These are phyloP conservation scores for Alternaria sp. DNA, from an alignment of 2,329 filamentous ascomycete genomes.

Conservation along the genomic window DNA sequence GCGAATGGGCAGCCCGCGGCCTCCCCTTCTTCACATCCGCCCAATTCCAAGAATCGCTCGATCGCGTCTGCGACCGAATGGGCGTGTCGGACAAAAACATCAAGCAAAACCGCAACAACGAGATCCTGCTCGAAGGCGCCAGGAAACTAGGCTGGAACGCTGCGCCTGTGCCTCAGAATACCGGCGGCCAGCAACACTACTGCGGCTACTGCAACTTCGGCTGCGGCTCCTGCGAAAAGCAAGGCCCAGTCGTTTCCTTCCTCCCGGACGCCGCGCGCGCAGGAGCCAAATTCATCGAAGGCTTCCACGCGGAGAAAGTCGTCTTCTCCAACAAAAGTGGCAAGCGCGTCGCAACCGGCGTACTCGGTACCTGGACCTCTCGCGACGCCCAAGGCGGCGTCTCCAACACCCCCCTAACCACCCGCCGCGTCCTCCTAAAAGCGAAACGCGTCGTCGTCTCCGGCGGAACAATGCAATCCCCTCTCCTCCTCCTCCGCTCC, in stretches of 20 bases:
- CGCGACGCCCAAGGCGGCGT: conserved; percentile 68
- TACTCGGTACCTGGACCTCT: conserved; percentile 77
- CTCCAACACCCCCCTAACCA: conserved; percentile 58
- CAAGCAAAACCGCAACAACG: conserved; percentile 75
- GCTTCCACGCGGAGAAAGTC: conserved; percentile 74
- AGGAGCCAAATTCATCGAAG: conserved; percentile 83
- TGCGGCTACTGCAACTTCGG: conserved; percentile 70
- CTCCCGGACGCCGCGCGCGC: conserved; percentile 78
- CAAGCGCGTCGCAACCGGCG: conserved; percentile 68
- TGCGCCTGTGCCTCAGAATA: conserved; percentile 78
- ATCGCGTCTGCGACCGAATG: conserved; percentile 80
- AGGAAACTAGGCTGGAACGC: conserved; percentile 75
- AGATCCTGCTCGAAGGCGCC: conserved; percentile 75
- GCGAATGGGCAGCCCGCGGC: conserved; percentile 77
- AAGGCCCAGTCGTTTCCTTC: conserved; percentile 77
- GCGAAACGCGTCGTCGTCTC: conserved; percentile 84
- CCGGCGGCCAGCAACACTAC: conserved; percentile 73
- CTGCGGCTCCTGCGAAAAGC: conserved; percentile 72
- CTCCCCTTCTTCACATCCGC: conserved; percentile 75
- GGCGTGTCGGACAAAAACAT: conserved; percentile 72
- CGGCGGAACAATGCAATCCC: conserved; percentile 76
- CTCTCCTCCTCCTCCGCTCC: conserved; percentile 76
- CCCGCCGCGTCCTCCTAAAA: conserved; percentile 71
- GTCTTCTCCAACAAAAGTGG: conserved; percentile 67
- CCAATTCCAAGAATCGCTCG: conserved; percentile 78